Percentiles rank a stretch among this genome's conserved stretches.
Conservation (phyloP, 2,329 filamentous ascomycete species). For the Rugonectria rugulosa region DNA sequence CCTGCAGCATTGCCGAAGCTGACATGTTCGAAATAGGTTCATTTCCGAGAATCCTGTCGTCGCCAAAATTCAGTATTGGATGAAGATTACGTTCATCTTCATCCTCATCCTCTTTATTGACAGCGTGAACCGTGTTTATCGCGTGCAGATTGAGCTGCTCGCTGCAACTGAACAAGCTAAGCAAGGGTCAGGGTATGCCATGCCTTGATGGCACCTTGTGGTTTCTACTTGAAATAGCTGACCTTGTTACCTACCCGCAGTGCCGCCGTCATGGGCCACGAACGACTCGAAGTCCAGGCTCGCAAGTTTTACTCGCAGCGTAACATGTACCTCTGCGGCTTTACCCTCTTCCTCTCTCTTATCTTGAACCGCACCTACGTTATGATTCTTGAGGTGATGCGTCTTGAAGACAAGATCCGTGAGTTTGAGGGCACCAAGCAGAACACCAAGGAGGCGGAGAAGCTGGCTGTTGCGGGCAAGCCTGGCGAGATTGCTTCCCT, state of each 20-base stretch:
- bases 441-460: slow-evolving; percentile 71
- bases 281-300: slow-evolving; percentile 97
- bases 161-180: slow-evolving; percentile 68
- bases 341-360: slow-evolving; percentile 97
- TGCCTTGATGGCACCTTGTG: background rate
- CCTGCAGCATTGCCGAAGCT: slow-evolving; percentile 2
- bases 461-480: slow-evolving; percentile 75
- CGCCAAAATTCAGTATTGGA: slow-evolving; percentile 93
- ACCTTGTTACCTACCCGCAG: slow-evolving; percentile 38
- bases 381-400: slow-evolving; percentile 91
- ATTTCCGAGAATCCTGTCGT: slow-evolving; percentile 87
- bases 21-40: slow-evolving; percentile 65
- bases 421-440: slow-evolving; percentile 69
- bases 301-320: slow-evolving; percentile 99
- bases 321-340: slow-evolving; percentile 99
- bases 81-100: slow-evolving; percentile 99
- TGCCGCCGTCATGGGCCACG: slow-evolving; percentile 81
- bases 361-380: slow-evolving; percentile 99
- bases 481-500: slow-evolving; percentile 77
- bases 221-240: slow-evolving; percentile 25
- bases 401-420: slow-evolving; percentile 92
- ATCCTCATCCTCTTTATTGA: slow-evolving; percentile 98
- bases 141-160: slow-evolving; percentile 88
- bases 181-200: slow-evolving; percentile 57
- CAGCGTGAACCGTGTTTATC: slow-evolving; percentile 94